phyloP scores from a whole-genome alignment of 2,329 filamentous ascomycete species.

The Phyllosticta capitalensis region DNA sequence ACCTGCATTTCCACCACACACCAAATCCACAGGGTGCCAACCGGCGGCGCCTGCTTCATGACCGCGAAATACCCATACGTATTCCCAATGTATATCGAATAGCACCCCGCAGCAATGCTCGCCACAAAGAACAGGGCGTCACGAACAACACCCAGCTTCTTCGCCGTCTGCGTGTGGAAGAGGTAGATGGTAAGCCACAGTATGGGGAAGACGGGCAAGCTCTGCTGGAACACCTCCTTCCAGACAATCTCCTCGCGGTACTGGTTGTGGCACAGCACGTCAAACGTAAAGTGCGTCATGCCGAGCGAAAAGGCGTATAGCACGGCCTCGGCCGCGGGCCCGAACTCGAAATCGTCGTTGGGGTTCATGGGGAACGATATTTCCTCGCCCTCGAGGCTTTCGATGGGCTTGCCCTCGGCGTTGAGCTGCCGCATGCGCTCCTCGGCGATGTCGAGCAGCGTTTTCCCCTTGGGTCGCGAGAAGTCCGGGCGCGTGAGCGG shows the following conservation, averaged over 20 bases:
- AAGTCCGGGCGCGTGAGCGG: slow-evolving; percentile 56
- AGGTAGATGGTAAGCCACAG: slow-evolving; percentile 37
- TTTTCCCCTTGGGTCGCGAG: slow-evolving; percentile 48
- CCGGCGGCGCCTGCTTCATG: slow-evolving; percentile 83
- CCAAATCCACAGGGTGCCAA: slow-evolving; percentile 91
- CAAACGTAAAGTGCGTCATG: slow-evolving; percentile 68
- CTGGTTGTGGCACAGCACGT: slow-evolving; percentile 70
- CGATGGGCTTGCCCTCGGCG: slow-evolving; percentile 38
- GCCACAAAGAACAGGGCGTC: slow-evolving; percentile 53
- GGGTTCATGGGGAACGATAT: slow-evolving; percentile 15
- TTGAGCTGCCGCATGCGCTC: slow-evolving; percentile 42
- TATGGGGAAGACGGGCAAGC: slow-evolving; percentile 36
- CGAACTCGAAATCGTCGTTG: slow-evolving; percentile 35
- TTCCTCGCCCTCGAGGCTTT: slow-evolving; percentile 4
- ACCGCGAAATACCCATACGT: slow-evolving; percentile 71
- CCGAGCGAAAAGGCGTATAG: slow-evolving; percentile 49
- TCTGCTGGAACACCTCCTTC: slow-evolving; percentile 44
- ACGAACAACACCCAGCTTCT: slow-evolving; percentile 34
- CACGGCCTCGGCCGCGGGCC: slow-evolving; percentile 38
- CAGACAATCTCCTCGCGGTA: slow-evolving; percentile 60
- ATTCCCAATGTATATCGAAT: slow-evolving; percentile 75
- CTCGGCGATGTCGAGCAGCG: slow-evolving; percentile 63
- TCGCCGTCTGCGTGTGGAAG: slow-evolving; percentile 31
- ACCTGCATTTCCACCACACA: slow-evolving; percentile 78
- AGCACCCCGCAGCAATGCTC: slow-evolving; percentile 59